Conservation (phyloP, 495 filamentous ascomycete genomes). For the Geoglossum glabrum region DNA sequence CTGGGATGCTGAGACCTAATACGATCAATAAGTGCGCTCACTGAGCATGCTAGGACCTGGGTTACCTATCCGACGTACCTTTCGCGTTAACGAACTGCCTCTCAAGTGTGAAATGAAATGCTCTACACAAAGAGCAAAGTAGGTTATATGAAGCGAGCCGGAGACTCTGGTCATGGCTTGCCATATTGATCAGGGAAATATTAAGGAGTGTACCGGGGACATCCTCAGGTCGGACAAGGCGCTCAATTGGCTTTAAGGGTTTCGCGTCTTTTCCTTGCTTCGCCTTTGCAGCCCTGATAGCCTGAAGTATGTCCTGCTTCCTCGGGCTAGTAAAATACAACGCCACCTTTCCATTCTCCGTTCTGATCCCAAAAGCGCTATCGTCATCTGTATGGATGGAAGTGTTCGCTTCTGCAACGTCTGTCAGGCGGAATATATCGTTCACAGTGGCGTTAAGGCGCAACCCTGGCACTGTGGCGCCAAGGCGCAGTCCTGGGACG, state of each 20-base stretch:
- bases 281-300: slow-evolving; percentile 34
- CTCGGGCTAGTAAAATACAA: slow-evolving; percentile 45
- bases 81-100: slow-evolving; percentile 36
- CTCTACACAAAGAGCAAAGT: slow-evolving; percentile 37
- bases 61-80: slow-evolving; percentile 17
- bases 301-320: slow-evolving; percentile 38
- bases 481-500: slow-evolving; percentile 33
- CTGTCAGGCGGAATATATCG: slow-evolving; percentile 42
- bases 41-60: not conserved
- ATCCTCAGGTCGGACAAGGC: slow-evolving; percentile 43
- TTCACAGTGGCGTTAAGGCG: slow-evolving; percentile 39
- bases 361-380: slow-evolving; percentile 43
- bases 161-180: slow-evolving; percentile 32
- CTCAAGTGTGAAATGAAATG: slow-evolving; percentile 41
- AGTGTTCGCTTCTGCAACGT: slow-evolving; percentile 40
- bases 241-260: slow-evolving; percentile 33
- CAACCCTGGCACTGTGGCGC: slow-evolving; percentile 33
- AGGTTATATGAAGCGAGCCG: slow-evolving; percentile 42
- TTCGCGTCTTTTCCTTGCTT: slow-evolving; percentile 39
- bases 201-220: slow-evolving; percentile 46
- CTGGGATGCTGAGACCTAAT: slow-evolving; percentile 24
- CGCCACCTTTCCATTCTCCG: slow-evolving; percentile 43
- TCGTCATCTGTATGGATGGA: slow-evolving; percentile 42
- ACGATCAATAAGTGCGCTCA: not conserved
- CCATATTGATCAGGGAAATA: slow-evolving; percentile 41